Evolutionary conservation across 805 yeast species (phyloP), one percentile per base, ranked within the genome.

Genomic region (Starmerella stellata): DNA sequence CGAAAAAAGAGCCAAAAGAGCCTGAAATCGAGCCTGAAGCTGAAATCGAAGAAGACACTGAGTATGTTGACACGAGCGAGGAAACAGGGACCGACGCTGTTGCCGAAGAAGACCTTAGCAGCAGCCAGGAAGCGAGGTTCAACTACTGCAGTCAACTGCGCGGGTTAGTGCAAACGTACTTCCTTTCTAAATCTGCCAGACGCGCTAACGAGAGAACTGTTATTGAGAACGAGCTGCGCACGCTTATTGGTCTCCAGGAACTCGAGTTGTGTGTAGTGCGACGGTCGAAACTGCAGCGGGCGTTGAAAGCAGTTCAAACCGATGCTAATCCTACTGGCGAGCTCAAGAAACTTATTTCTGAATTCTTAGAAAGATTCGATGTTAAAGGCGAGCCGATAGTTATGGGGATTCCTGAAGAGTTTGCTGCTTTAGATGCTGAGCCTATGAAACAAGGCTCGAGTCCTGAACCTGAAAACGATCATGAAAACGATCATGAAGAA

Each of bases 331-430:
- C 21, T 13, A 25, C 9, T 7, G 11, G 8, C 11, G 24, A 30
- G 5, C 30, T 51, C 21, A 29, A n/a, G 4, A 31, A 14, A 2
- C 37, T 36, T 13, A 29, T 41, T 23, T 31, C 30, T 18, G 30
- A 30, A 21, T 38, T 43, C 11, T 35, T 37, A 8, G 42, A 33
- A 16, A 14, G 19, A 27, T 51, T 49, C 50, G 35, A 42, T 31
- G 44, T 49, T 2, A 32, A 34, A 4, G 44, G 49, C 7, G 54
- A 51, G 34, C 50, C 51, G 2, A 38, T 49, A 1, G 46, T 51
- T 27, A 43, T 49, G 3, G 54, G 54, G 1, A 39, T 49, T n/a
- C 51, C 53, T 14, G 50, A 48, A 32, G 44, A 39, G 3, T 37
- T 48, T 13, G 52, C 43, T n/a, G 4, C 44, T n/a, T n/a, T n/a